These are phyloP conservation scores for Metarhizium robertsii DNA, from an alignment of 2,329 filamentous ascomycete genomes.

Conservation along the genomic window DNA sequence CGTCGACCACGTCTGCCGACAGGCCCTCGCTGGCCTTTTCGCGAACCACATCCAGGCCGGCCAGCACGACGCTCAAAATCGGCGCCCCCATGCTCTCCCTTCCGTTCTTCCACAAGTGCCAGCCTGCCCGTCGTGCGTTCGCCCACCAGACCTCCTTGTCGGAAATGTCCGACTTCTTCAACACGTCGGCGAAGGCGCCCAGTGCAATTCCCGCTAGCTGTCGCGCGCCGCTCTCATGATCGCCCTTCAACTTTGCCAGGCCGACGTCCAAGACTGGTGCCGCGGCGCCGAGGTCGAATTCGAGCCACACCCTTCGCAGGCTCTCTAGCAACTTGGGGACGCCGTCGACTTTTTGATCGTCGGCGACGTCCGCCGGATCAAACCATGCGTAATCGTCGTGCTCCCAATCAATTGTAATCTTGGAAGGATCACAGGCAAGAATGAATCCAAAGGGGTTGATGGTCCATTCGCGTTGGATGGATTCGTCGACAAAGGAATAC, in stretches of 20 bases:
- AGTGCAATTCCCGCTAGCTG: slow-evolving; percentile 48
- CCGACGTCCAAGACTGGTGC: slow-evolving; percentile 35
- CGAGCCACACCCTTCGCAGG: slow-evolving; percentile 49
- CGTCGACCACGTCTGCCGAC: slow-evolving; percentile 4
- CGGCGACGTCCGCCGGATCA: slow-evolving; percentile 37
- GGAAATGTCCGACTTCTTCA: slow-evolving; percentile 22
- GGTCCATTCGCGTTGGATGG: slow-evolving; percentile 48
- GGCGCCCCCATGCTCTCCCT: slow-evolving; percentile 58
- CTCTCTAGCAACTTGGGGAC: slow-evolving; percentile 51
- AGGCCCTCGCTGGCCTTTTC: slow-evolving; percentile 9
- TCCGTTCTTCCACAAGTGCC: slow-evolving; percentile 57
- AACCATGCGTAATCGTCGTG: slow-evolving; percentile 51
- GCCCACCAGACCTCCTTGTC: slow-evolving; percentile 41
- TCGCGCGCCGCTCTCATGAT: slow-evolving; percentile 50
- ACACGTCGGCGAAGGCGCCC: slow-evolving; percentile 35
- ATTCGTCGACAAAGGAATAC: slow-evolving; percentile 45
- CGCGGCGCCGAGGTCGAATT: slow-evolving; percentile 39
- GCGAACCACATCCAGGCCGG: slow-evolving; percentile 32
- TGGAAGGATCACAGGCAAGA: slow-evolving; percentile 33
- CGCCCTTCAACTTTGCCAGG: slow-evolving; percentile 38
- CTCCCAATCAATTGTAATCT: slow-evolving; percentile 52
- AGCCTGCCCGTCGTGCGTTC: slow-evolving; percentile 44
- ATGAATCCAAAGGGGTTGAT: slow-evolving; percentile 54
- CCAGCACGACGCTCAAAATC: slow-evolving; percentile 40
- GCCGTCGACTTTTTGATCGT: slow-evolving; percentile 27